Evolutionary conservation across 208 protist genomes (phyloP), one percentile per base, ranked within the genome.

Genomic region (Novymonas esmeraldas): DNA sequence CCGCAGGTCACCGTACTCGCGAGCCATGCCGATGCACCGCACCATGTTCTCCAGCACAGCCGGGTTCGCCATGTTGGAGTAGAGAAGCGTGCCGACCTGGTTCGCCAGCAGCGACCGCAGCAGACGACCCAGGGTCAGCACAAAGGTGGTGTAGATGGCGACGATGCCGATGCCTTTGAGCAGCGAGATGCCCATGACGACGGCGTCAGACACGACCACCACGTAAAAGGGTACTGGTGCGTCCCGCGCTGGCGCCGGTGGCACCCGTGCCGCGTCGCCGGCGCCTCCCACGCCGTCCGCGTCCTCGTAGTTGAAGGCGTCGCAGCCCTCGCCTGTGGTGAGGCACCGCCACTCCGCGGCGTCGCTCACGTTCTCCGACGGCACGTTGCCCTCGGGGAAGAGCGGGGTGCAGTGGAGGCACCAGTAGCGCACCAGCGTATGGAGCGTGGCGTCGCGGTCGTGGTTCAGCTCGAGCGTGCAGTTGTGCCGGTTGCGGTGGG

Each of bases 141-240:
- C 86, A 61, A 95, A 89, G 13, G 90, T 95, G 34, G 88, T 88
- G 74, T 94, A 95, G 26, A 94, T 59, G 31, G 90, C 88, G 26
- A 95, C 73, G 34, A 94, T 86, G 50, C 87, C 82, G 34, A 93
- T 70, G 42, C 78, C 69, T 41, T 81, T 78, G 42, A 95, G 69
- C n/a, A 88, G 75, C 10, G 81, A 73, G 28, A 90, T 64, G 34
- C 76, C 78, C 57, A 73, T 72, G 18, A 81, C 78, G 4, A 87
- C 75, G 11, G 64, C 59, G 62, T 91, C 84, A 0, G 84, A 88
- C 10, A 93, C 39, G 26, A 85, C 54, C 13, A 92, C 85, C 62
- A 76, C 78, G 60, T 90, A 90, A 10, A 90, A 56, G 2, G 80
- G 57, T 18, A 64, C 57, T 42, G 18, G 20, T 31, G 14, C 38